Conservation (phyloP, 306 rosid species). For the Quercus berberidifolia region DNA sequence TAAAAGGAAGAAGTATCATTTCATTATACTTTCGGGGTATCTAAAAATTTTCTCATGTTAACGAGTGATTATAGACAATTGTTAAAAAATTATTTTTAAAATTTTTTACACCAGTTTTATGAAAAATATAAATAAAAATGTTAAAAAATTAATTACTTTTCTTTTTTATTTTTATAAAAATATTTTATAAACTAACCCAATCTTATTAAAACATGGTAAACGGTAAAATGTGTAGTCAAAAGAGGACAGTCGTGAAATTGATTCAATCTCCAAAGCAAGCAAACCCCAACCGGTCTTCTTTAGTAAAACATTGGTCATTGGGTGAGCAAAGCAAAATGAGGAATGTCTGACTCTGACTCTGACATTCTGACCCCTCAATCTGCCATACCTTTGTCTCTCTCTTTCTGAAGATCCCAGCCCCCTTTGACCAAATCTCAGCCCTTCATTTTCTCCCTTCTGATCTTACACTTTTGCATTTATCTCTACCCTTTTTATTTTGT, state of each 20-base stretch:
- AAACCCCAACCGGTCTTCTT: constrained; percentile 36
- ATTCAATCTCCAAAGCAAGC: constrained; percentile 26
- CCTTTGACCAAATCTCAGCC: constrained; percentile 66
- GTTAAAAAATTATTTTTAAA: too few relatives aligned
- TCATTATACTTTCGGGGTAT: rapidly evolving
- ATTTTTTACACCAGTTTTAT: too few relatives aligned
- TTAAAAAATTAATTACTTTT: too few relatives aligned
- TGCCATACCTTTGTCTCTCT: constrained; percentile 19
- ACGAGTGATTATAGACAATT: too few relatives aligned
- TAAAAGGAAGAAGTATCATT: rapidly evolving
- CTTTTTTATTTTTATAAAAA: too few relatives aligned
- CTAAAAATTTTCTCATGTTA: too few relatives aligned
- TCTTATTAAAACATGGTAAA: neutral
- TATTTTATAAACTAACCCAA: too few relatives aligned
- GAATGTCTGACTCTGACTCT: constrained; percentile 62
- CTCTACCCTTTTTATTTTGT: neutral
- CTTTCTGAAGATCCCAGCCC: constrained; percentile 28
- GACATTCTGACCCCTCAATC: constrained; percentile 44
- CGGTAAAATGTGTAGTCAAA: constrained; percentile 4
- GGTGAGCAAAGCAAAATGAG: constrained; percentile 38
- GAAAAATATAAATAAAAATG: too few relatives aligned
- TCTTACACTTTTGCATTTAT: neutral
- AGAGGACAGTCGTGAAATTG: constrained; percentile 3
- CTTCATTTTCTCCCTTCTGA: constrained; percentile 21
- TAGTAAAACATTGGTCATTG: constrained; percentile 27